Conservation (phyloP, 306 rosid species). For the Begonia loranthoides region DNA sequence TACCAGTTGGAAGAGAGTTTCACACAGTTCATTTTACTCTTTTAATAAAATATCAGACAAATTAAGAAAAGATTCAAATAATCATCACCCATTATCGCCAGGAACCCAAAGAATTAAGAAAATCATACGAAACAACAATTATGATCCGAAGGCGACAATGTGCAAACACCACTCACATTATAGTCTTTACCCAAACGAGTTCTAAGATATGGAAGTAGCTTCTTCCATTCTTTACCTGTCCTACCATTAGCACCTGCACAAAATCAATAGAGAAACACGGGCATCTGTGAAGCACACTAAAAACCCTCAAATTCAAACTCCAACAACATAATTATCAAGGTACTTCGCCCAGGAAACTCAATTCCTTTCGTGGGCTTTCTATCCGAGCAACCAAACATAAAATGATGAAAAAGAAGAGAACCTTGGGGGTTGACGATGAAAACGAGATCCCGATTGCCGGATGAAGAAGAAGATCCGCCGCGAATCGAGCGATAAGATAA, state of each 20-base stretch:
- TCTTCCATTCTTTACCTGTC: conserved; percentile 82
- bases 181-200: conserved; percentile 68
- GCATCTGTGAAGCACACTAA: background rate
- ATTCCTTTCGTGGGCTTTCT: conserved; percentile 1
- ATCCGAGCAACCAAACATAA: background rate
- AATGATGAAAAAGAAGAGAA: conserved; percentile 8
- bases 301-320: conserved; percentile 8
- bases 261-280: background rate
- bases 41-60: background rate
- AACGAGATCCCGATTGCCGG: conserved; percentile 62
- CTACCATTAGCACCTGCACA: conserved; percentile 81
- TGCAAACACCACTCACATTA: conserved; percentile 40
- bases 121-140: too few relatives aligned
- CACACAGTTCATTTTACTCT: background rate
- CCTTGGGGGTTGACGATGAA: conserved; percentile 89
- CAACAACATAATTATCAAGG: conserved; percentile 6
- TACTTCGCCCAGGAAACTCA: conserved; percentile 4
- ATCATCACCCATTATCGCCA: too few relatives aligned
- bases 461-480: conserved; percentile 34
- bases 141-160: too few relatives aligned
- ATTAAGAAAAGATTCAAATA: background rate
- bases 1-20: too few relatives aligned
- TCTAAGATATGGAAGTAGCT: conserved; percentile 65
- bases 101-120: too few relatives aligned
- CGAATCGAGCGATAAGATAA: conserved; percentile 18